These are phyloP conservation scores for Limnomonas spitsbergensis DNA, from an alignment of 139 green algal genomes.

Conservation along the genomic window DNA sequence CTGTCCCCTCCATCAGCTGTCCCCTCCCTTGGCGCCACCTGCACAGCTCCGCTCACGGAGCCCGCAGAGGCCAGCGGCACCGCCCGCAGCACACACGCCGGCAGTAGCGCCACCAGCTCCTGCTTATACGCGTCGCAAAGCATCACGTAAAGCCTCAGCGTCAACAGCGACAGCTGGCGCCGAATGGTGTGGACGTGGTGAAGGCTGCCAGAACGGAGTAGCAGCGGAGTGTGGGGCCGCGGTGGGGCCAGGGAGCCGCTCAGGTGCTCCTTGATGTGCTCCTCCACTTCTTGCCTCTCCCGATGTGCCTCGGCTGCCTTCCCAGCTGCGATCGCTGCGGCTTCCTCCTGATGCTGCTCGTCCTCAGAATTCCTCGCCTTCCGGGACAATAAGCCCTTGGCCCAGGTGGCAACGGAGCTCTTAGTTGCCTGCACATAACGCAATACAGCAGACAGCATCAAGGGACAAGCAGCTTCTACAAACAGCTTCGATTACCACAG, in stretches of 20 bases:
- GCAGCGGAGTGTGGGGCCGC: too few relatives aligned
- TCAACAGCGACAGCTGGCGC: conserved; percentile 13
- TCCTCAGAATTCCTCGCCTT: neutral
- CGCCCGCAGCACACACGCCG: conserved; percentile 33
- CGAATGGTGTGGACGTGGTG: too few relatives aligned
- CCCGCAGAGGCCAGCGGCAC: too few relatives aligned
- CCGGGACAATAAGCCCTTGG: neutral
- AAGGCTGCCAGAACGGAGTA: too few relatives aligned
- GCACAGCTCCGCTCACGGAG: too few relatives aligned
- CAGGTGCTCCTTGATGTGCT: neutral
- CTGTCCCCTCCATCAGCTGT: too few relatives aligned
- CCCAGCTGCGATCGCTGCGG: neutral
- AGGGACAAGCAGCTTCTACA: too few relatives aligned
- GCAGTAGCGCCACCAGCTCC: conserved; percentile 24
- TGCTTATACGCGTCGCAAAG: conserved; percentile 32
- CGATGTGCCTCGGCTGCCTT: neutral
- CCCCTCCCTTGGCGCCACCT: too few relatives aligned
- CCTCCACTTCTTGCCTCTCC: neutral
- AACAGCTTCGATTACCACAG: too few relatives aligned
- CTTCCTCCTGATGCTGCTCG: neutral
- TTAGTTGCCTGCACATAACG: too few relatives aligned
- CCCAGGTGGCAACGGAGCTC: neutral
- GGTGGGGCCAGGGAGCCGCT: too few relatives aligned
- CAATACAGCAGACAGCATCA: too few relatives aligned
- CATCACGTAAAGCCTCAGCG: conserved; percentile 17